phyloP scores from a whole-genome alignment of 2,329 filamentous ascomycete genomes.

The Cladosporium sphaerospermum region DNA sequence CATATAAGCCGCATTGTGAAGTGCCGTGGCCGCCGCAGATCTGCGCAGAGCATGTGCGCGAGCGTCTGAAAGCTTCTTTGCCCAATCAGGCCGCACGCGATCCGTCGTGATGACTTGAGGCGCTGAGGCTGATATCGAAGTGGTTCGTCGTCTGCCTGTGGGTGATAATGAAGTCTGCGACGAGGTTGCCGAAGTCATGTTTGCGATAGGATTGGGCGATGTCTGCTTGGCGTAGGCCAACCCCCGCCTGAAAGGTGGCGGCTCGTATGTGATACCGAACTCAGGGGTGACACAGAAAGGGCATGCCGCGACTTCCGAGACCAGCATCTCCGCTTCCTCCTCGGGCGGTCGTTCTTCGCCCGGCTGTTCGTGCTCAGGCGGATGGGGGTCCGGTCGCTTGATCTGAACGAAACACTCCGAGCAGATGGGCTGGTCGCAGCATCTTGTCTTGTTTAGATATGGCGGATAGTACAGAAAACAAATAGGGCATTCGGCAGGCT shows the following conservation, averaged over 20 bases:
- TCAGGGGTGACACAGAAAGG: slow-evolving; percentile 94
- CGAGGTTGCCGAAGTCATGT: slow-evolving; percentile 66
- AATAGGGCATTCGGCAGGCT: slow-evolving; percentile 85
- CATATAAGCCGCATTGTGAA: slow-evolving; percentile 91
- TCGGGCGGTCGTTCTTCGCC: slow-evolving; percentile 29
- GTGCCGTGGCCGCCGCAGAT: slow-evolving; percentile 84
- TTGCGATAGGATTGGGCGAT: slow-evolving; percentile 46
- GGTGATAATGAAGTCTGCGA: slow-evolving; percentile 46
- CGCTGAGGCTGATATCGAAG: slow-evolving; percentile 72
- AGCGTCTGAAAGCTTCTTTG: slow-evolving; percentile 77
- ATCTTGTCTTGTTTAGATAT: slow-evolving; percentile 87
- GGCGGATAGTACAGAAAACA: slow-evolving; percentile 95
- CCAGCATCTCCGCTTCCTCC: slow-evolving; percentile 57
- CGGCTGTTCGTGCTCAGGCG: slow-evolving; percentile 59
- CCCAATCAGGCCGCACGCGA: slow-evolving; percentile 88
- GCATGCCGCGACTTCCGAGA: slow-evolving; percentile 86
- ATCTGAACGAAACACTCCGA: slow-evolving; percentile 99
- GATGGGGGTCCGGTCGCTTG: slow-evolving; percentile 85
- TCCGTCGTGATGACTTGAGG: slow-evolving; percentile 89
- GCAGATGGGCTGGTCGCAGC: slow-evolving; percentile 93
- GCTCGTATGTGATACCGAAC: slow-evolving; percentile 91
- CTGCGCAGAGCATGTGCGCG: slow-evolving; percentile 77
- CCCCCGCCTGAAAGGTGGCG: slow-evolving; percentile 81
- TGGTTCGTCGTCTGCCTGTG: slow-evolving; percentile 51
- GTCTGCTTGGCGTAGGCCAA: slow-evolving; percentile 56